These are phyloP conservation scores for Vigna hirtella DNA, from an alignment of 306 rosid genomes.

Conservation along the genomic window DNA sequence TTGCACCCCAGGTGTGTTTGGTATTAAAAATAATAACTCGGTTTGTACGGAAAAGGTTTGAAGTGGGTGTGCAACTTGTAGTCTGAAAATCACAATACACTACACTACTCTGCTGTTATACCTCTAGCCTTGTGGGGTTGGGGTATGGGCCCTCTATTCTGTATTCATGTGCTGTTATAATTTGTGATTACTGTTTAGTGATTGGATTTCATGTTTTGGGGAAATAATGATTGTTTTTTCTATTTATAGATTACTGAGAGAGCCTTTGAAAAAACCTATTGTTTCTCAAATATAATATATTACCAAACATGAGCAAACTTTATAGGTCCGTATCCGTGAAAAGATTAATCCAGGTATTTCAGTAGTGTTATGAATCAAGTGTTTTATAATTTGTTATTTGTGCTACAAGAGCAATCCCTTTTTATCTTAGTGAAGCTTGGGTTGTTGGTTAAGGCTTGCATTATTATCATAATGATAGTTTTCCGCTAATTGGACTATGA, in stretches of 20 bases:
- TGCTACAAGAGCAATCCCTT: slow-evolving; percentile 7
- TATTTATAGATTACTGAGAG: not conserved
- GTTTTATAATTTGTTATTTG: slow-evolving; percentile 18
- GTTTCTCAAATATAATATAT: slow-evolving; percentile 1
- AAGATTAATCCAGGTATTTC: slow-evolving; percentile 17
- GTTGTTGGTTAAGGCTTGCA: slow-evolving; percentile 6
- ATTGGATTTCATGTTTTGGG: not conserved
- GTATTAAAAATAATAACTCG: not conserved
- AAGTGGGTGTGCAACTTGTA: slow-evolving; percentile 6
- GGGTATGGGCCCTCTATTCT: slow-evolving; percentile 9
- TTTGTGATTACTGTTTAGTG: not conserved
- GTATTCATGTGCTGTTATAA: not conserved
- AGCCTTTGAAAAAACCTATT: not conserved
- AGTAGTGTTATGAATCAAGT: slow-evolving; percentile 8
- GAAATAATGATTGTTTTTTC: not conserved
- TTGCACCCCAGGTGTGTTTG: slow-evolving; percentile 24
- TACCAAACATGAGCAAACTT: not conserved
- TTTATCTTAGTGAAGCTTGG: slow-evolving; percentile 17
- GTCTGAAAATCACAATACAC: slow-evolving; percentile 6
- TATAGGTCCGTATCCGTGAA: not conserved
- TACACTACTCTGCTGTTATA: not conserved
- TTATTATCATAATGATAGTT: not conserved
- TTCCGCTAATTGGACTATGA: not conserved
- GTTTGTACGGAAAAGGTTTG: slow-evolving; percentile 32
- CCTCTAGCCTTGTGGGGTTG: slow-evolving; percentile 17